Conservation (phyloP, 768 basidiomycete genomes). For the Boletus sp. region DNA sequence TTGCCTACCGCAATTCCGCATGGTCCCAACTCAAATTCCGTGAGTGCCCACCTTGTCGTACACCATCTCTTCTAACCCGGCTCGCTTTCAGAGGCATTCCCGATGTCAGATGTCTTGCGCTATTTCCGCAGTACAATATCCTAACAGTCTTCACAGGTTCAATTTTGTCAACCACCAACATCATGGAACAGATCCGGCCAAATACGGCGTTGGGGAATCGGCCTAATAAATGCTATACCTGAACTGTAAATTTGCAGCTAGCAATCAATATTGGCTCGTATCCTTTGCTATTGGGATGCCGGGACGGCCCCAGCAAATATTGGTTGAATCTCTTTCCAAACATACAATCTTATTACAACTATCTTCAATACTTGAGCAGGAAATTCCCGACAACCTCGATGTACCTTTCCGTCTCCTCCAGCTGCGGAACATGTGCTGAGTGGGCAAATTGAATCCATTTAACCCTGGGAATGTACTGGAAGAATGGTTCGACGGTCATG, state of each 20-base stretch:
- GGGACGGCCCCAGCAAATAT: background rate
- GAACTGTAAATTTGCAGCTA: slow-evolving; percentile 6
- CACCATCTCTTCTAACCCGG: slow-evolving; percentile 9
- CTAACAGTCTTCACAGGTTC: slow-evolving; percentile 56
- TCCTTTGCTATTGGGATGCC: background rate
- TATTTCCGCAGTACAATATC: background rate
- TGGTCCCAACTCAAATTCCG: slow-evolving; percentile 94
- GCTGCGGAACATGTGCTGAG: slow-evolving; percentile 35
- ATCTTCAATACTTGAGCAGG: slow-evolving; percentile 17
- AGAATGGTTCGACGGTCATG: slow-evolving; percentile 32
- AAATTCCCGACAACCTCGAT: slow-evolving; percentile 33
- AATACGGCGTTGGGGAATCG: slow-evolving; percentile 53
- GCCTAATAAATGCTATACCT: slow-evolving; percentile 17
- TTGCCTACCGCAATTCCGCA: slow-evolving; percentile 83
- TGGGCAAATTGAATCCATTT: slow-evolving; percentile 37
- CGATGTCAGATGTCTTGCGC: slow-evolving; percentile 52
- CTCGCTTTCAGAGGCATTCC: slow-evolving; percentile 55
- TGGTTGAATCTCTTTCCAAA: background rate
- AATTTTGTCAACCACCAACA: slow-evolving; percentile 90
- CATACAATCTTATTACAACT: background rate
- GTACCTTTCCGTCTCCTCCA: slow-evolving; percentile 36
- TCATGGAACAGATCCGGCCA: slow-evolving; percentile 82
- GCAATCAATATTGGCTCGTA: background rate
- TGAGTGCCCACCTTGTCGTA: slow-evolving; percentile 37
- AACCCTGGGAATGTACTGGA: slow-evolving; percentile 29